phyloP scores from a whole-genome alignment of 768 basidiomycete species.

The Lactarius hatsudake region DNA sequence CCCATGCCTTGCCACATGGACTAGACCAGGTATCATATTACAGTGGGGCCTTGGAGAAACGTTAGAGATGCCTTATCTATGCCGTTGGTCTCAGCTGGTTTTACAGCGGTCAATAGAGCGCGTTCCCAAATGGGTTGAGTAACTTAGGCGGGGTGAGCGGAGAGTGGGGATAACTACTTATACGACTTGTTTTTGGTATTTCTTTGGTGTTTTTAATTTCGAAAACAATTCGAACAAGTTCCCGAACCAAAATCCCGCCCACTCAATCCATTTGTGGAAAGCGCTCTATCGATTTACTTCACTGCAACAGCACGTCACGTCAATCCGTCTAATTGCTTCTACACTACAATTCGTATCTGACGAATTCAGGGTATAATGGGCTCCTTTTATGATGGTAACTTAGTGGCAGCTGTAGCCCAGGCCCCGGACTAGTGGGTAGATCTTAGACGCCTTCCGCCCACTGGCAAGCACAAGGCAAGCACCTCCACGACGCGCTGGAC shows the following conservation, averaged over 20 bases:
- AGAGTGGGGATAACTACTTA: too few relatives aligned
- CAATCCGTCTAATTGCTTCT: background rate
- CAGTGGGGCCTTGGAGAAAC: background rate
- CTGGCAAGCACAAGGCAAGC: too few relatives aligned
- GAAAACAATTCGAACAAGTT: too few relatives aligned
- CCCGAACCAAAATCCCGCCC: too few relatives aligned
- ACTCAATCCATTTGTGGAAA: too few relatives aligned
- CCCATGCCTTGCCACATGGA: background rate
- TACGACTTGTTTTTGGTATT: too few relatives aligned
- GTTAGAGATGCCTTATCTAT: background rate
- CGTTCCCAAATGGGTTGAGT: too few relatives aligned
- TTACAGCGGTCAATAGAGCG: too few relatives aligned
- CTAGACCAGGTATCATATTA: too few relatives aligned
- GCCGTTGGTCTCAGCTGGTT: background rate
- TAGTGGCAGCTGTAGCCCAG: background rate
- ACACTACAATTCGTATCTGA: background rate
- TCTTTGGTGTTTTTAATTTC: too few relatives aligned
- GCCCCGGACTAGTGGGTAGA: background rate
- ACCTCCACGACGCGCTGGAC: conserved; percentile 34
- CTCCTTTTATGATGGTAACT: background rate
- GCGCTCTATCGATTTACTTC: too few relatives aligned
- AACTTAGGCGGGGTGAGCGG: too few relatives aligned
- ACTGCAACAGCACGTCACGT: background rate
- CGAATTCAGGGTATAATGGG: background rate
- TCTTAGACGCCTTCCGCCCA: conserved; percentile 29